Percentiles rank a stretch among this genome's conserved stretches.
Conservation (phyloP, 176 grass and related monocot genomes). For the Saccharum officinarum region DNA sequence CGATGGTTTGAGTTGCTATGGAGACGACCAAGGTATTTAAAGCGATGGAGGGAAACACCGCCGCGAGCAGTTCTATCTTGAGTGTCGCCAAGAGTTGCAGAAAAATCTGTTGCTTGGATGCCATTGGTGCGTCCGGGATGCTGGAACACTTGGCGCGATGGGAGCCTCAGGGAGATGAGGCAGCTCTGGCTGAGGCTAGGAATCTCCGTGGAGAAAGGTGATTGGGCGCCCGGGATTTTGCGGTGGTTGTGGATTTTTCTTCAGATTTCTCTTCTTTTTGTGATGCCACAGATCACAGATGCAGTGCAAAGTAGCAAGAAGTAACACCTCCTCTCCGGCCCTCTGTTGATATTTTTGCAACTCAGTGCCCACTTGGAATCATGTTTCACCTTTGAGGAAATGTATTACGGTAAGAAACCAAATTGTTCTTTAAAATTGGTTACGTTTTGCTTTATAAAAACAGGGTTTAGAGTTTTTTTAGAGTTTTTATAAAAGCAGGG, state of each 20-base stretch:
- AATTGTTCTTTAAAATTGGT: no score
- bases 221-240: slow-evolving; percentile 31
- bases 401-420: neutral
- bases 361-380: neutral
- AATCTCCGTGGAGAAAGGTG: neutral
- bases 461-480: no score
- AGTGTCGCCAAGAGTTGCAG: no score
- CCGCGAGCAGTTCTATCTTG: neutral
- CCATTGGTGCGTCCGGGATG: slow-evolving; percentile 34
- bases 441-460: no score
- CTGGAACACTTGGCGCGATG: neutral
- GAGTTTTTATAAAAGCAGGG: no score
- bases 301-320: no score
- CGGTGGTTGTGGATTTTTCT: slow-evolving; percentile 30
- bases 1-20: no score
- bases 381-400: neutral
- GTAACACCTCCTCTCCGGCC: neutral
- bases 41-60: no score
- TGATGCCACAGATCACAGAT: neutral
- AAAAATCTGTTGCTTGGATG: neutral
- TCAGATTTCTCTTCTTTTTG: slow-evolving; percentile 14
- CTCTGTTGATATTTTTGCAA: slow-evolving; percentile 2
- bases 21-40: no score
- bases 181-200: slow-evolving; percentile 7
- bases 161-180: neutral